phyloP scores from a whole-genome alignment of 106 monocot species.

The Apostasia shenzhenica region DNA sequence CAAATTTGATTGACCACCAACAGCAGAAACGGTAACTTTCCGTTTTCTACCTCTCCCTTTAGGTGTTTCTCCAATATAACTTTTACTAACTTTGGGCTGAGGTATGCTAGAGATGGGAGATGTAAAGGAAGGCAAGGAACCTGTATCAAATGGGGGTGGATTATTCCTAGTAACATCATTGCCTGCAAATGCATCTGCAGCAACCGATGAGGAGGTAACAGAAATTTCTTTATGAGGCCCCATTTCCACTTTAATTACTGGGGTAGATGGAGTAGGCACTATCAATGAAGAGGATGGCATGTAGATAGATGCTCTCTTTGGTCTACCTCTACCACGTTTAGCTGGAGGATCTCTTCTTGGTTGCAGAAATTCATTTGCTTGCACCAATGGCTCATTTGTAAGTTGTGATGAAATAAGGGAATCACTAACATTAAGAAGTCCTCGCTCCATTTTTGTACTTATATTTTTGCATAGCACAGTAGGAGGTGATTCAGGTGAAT shows the following conservation, averaged over 20 bases:
- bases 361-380: constrained; percentile 15
- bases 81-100: constrained; percentile 35
- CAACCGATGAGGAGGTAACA: constrained; percentile 5
- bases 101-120: background rate
- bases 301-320: constrained; percentile 48
- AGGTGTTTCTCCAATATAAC: constrained; percentile 40
- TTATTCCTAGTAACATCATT: constrained; percentile 8
- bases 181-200: background rate
- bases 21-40: constrained; percentile 13
- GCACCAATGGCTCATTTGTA: constrained; percentile 9
- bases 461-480: constrained; percentile 14
- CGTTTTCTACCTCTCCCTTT: constrained; percentile 51
- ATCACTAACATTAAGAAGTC: constrained; percentile 17
- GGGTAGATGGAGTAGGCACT: constrained; percentile 12
- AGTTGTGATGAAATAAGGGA: constrained; percentile 5
- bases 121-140: constrained; percentile 11
- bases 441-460: constrained; percentile 19
- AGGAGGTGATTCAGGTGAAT: constrained; percentile 51
- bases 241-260: constrained; percentile 15
- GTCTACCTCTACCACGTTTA: constrained; percentile 86
- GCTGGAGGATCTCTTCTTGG: constrained; percentile 33
- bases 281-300: constrained; percentile 10
- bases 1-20: constrained; percentile 14
- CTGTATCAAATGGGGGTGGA: background rate
- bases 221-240: constrained; percentile 16